Percentiles rank a stretch among this genome's conserved stretches.
phyloP scores from a whole-genome alignment of 2,329 filamentous ascomycete genomes.

The Diplocarpon mali region DNA sequence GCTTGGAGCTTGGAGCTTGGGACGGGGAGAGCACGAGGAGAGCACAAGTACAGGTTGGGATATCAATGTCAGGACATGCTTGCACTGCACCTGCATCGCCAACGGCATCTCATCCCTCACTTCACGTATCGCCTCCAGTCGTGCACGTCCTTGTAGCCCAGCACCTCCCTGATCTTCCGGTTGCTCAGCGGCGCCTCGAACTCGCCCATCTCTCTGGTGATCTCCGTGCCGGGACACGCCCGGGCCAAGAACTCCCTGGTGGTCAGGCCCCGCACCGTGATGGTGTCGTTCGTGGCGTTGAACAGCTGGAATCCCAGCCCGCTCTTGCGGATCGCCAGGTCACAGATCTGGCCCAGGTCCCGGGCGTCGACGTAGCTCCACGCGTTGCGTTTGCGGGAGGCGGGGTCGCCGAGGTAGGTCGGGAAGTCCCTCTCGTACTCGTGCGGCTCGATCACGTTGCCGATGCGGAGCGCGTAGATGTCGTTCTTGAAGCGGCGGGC shows the following conservation, averaged over 20 bases:
- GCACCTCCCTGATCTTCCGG: constrained; percentile 44
- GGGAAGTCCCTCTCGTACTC: constrained; percentile 46
- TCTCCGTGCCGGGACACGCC: constrained; percentile 36
- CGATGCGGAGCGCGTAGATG: constrained; percentile 50
- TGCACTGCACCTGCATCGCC: too few relatives aligned
- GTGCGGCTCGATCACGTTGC: constrained; percentile 49
- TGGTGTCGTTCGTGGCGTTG: constrained; percentile 52
- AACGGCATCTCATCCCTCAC: not conserved
- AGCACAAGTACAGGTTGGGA: too few relatives aligned
- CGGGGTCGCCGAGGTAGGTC: constrained; percentile 38
- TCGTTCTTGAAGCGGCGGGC: constrained; percentile 43
- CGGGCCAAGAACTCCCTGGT: constrained; percentile 41
- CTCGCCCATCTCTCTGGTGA: constrained; percentile 45
- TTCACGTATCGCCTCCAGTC: constrained; percentile 33
- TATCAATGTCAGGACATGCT: too few relatives aligned
- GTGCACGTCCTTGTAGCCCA: constrained; percentile 49
- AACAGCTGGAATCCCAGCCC: constrained; percentile 52
- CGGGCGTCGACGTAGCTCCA: constrained; percentile 54
- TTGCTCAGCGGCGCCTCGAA: constrained; percentile 51
- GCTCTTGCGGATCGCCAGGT: constrained; percentile 39
- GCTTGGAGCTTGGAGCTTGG: too few relatives aligned
- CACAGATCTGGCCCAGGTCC: constrained; percentile 50
- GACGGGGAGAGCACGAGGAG: too few relatives aligned
- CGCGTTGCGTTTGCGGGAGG: constrained; percentile 42
- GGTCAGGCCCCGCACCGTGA: constrained; percentile 37